Conservation (phyloP, 2,329 filamentous ascomycete species). For the Fusarium foetens region DNA sequence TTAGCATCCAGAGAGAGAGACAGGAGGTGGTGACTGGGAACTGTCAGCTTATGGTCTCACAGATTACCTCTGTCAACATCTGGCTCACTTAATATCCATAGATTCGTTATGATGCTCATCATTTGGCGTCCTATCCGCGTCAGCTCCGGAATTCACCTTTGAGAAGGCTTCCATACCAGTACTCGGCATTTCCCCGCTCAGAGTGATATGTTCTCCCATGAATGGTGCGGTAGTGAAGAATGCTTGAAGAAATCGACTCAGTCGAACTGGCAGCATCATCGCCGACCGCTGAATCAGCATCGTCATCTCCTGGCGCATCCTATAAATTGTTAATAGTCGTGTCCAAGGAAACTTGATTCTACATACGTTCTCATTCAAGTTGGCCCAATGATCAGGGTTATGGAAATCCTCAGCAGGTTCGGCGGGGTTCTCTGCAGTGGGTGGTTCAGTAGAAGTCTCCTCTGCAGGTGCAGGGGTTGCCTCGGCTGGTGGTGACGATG, state of each 20-base stretch:
- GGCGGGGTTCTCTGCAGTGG: background rate
- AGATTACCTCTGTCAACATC: accelerated
- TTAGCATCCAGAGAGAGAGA: conserved; percentile 17
- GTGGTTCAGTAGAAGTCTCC: background rate
- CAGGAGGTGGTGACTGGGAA: conserved; percentile 26
- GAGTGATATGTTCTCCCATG: conserved; percentile 40
- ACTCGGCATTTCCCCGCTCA: conserved; percentile 34
- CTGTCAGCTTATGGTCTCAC: background rate
- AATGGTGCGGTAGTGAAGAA: conserved; percentile 37
- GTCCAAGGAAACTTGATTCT: accelerated
- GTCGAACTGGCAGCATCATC: conserved; percentile 34
- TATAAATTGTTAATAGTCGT: accelerated
- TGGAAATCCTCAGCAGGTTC: conserved; percentile 1
- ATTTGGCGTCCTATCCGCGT: conserved; percentile 19
- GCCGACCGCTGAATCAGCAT: conserved; percentile 30
- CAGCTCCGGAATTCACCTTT: background rate
- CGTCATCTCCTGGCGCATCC: background rate
- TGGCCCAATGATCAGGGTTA: conserved; percentile 9
- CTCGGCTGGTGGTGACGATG: background rate
- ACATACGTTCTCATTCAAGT: conserved; percentile 1
- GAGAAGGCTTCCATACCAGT: conserved; percentile 21
- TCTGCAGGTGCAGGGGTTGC: background rate
- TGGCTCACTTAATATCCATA: conserved; percentile 36
- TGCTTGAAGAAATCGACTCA: conserved; percentile 37
- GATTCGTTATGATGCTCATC: conserved; percentile 38